phyloP scores from a whole-genome alignment of 2,329 filamentous ascomycete species.

The Curvularia lunata region DNA sequence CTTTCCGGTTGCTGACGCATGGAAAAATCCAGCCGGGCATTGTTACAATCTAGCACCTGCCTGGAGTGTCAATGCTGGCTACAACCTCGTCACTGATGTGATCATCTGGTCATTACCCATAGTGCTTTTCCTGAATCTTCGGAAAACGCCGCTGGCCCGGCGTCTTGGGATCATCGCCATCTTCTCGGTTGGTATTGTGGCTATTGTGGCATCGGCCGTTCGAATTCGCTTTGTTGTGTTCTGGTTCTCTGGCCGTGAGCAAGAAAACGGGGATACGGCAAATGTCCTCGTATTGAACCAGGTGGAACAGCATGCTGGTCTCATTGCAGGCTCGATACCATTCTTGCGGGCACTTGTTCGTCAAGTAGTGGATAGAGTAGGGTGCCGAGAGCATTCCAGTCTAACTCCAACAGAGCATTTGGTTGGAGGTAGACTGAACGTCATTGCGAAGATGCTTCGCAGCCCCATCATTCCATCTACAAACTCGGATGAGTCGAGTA shows the following conservation, averaged over 20 bases:
- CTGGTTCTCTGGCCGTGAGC: constrained; percentile 33
- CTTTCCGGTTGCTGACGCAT: constrained; percentile 36
- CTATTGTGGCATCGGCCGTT: constrained; percentile 39
- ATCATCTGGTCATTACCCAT: constrained; percentile 54
- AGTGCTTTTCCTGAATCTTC: constrained; percentile 53
- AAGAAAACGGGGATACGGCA: constrained; percentile 23
- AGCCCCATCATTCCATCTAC: constrained; percentile 37
- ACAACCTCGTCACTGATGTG: constrained; percentile 52
- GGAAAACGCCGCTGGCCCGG: constrained; percentile 53
- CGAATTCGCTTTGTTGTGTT: constrained; percentile 34
- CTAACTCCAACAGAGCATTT: constrained; percentile 21
- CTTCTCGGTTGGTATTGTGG: constrained; percentile 43
- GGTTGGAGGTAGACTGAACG: constrained; percentile 17
- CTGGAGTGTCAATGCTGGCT: constrained; percentile 47
- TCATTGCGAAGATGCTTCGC: constrained; percentile 15
- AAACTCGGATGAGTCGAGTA: constrained; percentile 21
- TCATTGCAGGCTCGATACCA: constrained; percentile 42
- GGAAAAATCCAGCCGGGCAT: constrained; percentile 27
- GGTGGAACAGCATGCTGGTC: constrained; percentile 41
- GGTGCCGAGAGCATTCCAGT: constrained; percentile 20
- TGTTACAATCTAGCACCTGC: constrained; percentile 37
- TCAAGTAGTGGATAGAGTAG: constrained; percentile 17
- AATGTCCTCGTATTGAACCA: constrained; percentile 42
- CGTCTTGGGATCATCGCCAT: constrained; percentile 57
- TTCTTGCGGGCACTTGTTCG: constrained; percentile 38